Percentiles rank a stretch among this genome's conserved stretches.
phyloP scores from a whole-genome alignment of 176 grass and related monocot genomes.

The Urochloa ruziziensis region DNA sequence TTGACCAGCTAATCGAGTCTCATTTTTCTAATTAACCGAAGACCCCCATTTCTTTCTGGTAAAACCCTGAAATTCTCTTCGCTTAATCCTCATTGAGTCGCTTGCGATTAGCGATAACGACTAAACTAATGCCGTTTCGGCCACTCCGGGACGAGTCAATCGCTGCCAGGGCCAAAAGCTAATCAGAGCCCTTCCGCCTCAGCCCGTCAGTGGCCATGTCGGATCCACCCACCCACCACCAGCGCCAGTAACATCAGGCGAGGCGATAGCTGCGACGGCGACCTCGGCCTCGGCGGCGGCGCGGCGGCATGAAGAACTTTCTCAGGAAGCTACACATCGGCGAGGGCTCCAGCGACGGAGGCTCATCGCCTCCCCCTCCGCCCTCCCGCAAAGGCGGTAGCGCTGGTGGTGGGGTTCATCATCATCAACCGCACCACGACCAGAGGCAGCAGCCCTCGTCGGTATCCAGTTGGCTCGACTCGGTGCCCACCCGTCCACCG shows the following conservation, averaged over 20 bases:
- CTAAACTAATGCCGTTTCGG: slow-evolving; percentile 35
- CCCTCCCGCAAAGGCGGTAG: slow-evolving; percentile 34
- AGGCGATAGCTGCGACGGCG: slow-evolving; percentile 34
- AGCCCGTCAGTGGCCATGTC: slow-evolving; percentile 65
- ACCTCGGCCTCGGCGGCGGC: slow-evolving; percentile 2
- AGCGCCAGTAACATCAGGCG: slow-evolving; percentile 25
- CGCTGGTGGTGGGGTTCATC: slow-evolving; percentile 10
- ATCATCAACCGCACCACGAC: slow-evolving; percentile 33
- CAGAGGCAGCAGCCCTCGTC: slow-evolving; percentile 45
- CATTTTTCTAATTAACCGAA: slow-evolving; percentile 15
- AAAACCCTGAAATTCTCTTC: background rate
- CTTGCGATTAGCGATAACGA: slow-evolving; percentile 23
- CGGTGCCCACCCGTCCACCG: slow-evolving; percentile 41
- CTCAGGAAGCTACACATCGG: slow-evolving; percentile 95
- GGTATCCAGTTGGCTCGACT: slow-evolving; percentile 75
- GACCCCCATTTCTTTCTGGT: background rate
- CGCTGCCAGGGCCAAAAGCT: slow-evolving; percentile 31
- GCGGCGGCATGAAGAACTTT: slow-evolving; percentile 86
- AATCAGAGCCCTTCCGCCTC: slow-evolving; percentile 20
- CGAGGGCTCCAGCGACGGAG: slow-evolving; percentile 48
- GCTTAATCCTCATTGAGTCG: background rate
- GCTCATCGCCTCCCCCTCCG: slow-evolving; percentile 21
- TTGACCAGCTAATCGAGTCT: background rate
- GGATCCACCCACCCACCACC: slow-evolving; percentile 64
- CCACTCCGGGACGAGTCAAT: slow-evolving; percentile 43